A percentile compares a stretch with the other conserved stretches of the same genome.
These are phyloP conservation scores for Coniosporium apollinis DNA, from an alignment of 495 filamentous ascomycete species.

Conservation along the genomic window DNA sequence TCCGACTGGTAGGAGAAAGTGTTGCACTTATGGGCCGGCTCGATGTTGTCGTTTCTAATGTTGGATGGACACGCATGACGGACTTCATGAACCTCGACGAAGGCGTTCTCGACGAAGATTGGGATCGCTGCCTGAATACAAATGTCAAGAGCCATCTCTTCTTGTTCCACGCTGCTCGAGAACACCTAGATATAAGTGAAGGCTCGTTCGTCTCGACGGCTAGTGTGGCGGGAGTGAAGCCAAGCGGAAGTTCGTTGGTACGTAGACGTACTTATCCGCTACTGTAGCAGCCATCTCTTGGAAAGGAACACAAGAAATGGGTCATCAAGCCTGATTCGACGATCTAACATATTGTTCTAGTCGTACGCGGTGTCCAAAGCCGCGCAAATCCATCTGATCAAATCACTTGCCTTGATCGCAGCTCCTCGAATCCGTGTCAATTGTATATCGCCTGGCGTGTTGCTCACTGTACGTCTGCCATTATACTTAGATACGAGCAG, in stretches of 20 bases:
- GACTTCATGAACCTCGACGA: constrained; percentile 36
- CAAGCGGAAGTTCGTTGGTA: constrained; percentile 30
- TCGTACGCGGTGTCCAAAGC: constrained; percentile 37
- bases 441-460: constrained; percentile 33
- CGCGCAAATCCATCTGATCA: constrained; percentile 38
- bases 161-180: constrained; percentile 33
- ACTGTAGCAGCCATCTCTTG: too few relatives aligned
- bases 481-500: too few relatives aligned
- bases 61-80: constrained; percentile 37
- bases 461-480: too few relatives aligned
- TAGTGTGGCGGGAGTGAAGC: constrained; percentile 34
- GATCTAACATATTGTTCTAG: background rate
- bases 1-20: constrained; percentile 27
- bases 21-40: constrained; percentile 30
- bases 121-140: constrained; percentile 38
- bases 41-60: constrained; percentile 39
- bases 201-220: constrained; percentile 38
- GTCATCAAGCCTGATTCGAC: too few relatives aligned
- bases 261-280: constrained; percentile 1
- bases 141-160: constrained; percentile 43
- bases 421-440: constrained; percentile 38
- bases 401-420: constrained; percentile 33
- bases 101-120: constrained; percentile 38
- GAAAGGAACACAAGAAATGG: too few relatives aligned
- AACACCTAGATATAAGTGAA: constrained; percentile 30